Evolutionary conservation across 1,139 yeast genomes (phyloP).

Genomic region (Zygoascus sp.): DNA sequence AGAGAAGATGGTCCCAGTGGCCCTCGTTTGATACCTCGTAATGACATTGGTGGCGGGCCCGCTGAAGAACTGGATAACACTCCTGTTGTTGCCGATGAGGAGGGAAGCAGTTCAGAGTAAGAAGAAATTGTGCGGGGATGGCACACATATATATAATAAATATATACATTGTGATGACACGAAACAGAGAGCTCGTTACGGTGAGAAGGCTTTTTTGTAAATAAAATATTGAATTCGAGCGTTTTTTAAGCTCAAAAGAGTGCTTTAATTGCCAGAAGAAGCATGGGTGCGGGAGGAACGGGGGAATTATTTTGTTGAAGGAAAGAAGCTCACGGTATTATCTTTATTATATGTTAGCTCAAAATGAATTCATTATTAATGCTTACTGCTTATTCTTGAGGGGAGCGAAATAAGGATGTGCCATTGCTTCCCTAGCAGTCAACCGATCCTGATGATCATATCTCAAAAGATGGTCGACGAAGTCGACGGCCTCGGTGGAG

Average conservation of each 20-base stretch:
- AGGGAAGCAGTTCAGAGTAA: neutral
- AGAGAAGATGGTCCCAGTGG: neutral
- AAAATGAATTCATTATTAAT: neutral
- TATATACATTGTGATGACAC: no score
- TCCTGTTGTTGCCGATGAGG: no score
- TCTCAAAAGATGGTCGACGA: slow-evolving; percentile 74
- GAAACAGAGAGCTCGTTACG: no score
- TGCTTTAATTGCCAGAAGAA: no score
- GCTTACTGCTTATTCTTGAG: slow-evolving; percentile 24
- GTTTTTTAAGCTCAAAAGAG: no score
- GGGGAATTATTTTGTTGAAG: neutral
- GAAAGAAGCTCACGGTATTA: neutral
- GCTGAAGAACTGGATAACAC: no score
- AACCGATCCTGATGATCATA: slow-evolving; percentile 94
- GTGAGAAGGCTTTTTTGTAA: no score
- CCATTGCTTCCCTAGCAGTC: slow-evolving; percentile 94
- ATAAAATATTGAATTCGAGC: no score
- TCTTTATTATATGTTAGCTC: neutral
- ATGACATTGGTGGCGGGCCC: no score
- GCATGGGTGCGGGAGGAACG: no score
- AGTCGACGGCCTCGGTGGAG: slow-evolving; percentile 68
- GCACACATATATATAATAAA: no score
- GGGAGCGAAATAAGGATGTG: slow-evolving; percentile 64
- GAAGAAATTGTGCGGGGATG: neutral
- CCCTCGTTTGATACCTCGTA: no score